These are phyloP conservation scores for Astragalus membranaceus DNA, from an alignment of 306 rosid species.

Conservation along the genomic window DNA sequence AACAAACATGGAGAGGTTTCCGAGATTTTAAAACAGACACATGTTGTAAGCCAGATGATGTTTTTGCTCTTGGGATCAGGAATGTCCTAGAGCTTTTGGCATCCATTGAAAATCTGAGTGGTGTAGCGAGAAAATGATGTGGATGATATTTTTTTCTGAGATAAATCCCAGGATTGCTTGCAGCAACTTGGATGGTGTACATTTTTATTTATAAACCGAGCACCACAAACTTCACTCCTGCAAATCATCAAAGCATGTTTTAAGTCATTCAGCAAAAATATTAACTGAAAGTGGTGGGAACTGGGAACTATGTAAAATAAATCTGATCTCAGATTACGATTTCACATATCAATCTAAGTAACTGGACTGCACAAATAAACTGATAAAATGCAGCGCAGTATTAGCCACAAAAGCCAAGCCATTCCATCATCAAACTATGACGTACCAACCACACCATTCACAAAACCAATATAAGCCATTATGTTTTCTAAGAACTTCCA, in stretches of 20 bases:
- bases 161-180: slow-evolving; percentile 16
- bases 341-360: background rate
- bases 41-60: slow-evolving; percentile 19
- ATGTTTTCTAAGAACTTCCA: background rate
- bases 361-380: background rate
- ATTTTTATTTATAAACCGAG: slow-evolving; percentile 17
- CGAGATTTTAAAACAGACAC: slow-evolving; percentile 26
- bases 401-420: background rate
- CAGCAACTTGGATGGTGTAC: slow-evolving; percentile 32
- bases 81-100: slow-evolving; percentile 14
- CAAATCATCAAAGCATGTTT: slow-evolving; percentile 16
- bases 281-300: background rate
- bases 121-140: slow-evolving; percentile 13
- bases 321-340: background rate
- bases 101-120: background rate
- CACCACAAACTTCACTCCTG: slow-evolving; percentile 20
- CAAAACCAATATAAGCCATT: background rate
- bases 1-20: slow-evolving; percentile 36
- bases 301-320: background rate
- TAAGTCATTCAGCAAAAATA: background rate
- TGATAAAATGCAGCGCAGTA: background rate
- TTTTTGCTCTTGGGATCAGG: background rate
- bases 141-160: background rate
- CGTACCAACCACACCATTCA: background rate
- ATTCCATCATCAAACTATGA: background rate